A percentile compares a stretch with the other conserved stretches of the same genome.
Evolutionary conservation across 495 filamentous ascomycete species (phyloP).

Genomic region (Penicillium arizonense): DNA sequence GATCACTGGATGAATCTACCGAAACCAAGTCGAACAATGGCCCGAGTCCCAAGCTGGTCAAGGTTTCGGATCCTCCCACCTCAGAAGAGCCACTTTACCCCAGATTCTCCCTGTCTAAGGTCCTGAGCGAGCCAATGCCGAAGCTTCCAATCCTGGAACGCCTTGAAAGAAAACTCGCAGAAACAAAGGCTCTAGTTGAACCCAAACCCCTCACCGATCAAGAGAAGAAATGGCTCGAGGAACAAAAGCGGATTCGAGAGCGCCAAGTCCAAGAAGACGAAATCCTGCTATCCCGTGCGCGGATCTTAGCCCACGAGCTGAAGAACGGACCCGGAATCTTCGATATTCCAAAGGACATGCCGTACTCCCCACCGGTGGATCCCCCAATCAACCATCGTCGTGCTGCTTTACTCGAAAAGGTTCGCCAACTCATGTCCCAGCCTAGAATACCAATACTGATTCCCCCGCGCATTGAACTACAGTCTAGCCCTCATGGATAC

Average conservation of each 20-base stretch:
- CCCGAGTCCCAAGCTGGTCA: constrained; percentile 21
- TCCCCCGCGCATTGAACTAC: too few species aligned
- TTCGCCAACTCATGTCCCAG: too few species aligned
- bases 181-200: constrained; percentile 25
- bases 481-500: too few species aligned
- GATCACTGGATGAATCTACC: constrained; percentile 20
- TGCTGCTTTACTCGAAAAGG: too few species aligned
- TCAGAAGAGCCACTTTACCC: not conserved
- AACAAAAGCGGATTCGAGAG: constrained; percentile 6
- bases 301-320: constrained; percentile 42
- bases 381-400: too few species aligned
- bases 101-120: constrained; percentile 35
- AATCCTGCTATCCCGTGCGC: constrained; percentile 39
- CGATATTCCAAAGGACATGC: constrained; percentile 7
- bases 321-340: constrained; percentile 36
- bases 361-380: too few species aligned
- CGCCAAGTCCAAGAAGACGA: constrained; percentile 44
- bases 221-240: constrained; percentile 17
- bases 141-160: constrained; percentile 40
- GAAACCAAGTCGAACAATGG: constrained; percentile 12
- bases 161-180: constrained; percentile 5
- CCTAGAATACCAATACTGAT: too few species aligned
- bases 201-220: constrained; percentile 19
- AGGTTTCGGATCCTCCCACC: constrained; percentile 7
- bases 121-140: constrained; percentile 34